Percentiles rank a stretch among this genome's conserved stretches.
Conservation (phyloP, 1,284 basidiomycete species). For the Leucoagaricus sp. region DNA sequence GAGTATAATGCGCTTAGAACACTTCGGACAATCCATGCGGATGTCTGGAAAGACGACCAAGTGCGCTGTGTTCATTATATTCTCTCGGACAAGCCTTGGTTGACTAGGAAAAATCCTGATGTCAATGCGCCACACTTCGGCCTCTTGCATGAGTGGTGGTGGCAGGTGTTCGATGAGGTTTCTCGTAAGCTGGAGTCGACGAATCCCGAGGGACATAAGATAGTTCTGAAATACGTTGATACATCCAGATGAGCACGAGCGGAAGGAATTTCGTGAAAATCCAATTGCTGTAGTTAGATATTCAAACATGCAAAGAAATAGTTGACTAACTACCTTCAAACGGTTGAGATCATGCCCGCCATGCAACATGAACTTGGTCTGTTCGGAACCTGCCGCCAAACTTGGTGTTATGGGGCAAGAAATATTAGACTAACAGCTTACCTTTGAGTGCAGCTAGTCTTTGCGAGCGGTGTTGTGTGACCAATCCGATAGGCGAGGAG, state of each 20-base stretch:
- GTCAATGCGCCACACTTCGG: slow-evolving; percentile 40
- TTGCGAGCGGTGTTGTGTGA: slow-evolving; percentile 71
- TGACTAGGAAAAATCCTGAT: slow-evolving; percentile 38
- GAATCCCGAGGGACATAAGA: slow-evolving; percentile 51
- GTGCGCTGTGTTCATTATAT: slow-evolving; percentile 79
- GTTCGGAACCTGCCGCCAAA: slow-evolving; percentile 74
- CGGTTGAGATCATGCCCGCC: slow-evolving; percentile 64
- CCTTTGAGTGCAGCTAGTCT: slow-evolving; percentile 91
- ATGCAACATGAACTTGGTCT: slow-evolving; percentile 87
- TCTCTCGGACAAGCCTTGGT: slow-evolving; percentile 78
- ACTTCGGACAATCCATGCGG: slow-evolving; percentile 64
- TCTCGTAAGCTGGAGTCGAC: slow-evolving; percentile 44
- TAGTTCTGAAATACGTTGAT: slow-evolving; percentile 54
- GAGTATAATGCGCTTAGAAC: slow-evolving; percentile 89
- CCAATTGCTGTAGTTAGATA: too few relatives aligned
- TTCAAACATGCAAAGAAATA: too few relatives aligned
- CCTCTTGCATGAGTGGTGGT: slow-evolving; percentile 74
- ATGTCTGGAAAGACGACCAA: slow-evolving; percentile 78
- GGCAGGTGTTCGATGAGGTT: slow-evolving; percentile 63
- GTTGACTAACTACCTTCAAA: not conserved
- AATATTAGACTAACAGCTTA: slow-evolving; percentile 31
- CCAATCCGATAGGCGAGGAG: slow-evolving; percentile 94
- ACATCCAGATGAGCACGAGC: not conserved
- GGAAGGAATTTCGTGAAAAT: not conserved
- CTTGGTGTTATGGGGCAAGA: not conserved